phyloP scores from a whole-genome alignment of 2,329 filamentous ascomycete species.

The Microdochium nivale region DNA sequence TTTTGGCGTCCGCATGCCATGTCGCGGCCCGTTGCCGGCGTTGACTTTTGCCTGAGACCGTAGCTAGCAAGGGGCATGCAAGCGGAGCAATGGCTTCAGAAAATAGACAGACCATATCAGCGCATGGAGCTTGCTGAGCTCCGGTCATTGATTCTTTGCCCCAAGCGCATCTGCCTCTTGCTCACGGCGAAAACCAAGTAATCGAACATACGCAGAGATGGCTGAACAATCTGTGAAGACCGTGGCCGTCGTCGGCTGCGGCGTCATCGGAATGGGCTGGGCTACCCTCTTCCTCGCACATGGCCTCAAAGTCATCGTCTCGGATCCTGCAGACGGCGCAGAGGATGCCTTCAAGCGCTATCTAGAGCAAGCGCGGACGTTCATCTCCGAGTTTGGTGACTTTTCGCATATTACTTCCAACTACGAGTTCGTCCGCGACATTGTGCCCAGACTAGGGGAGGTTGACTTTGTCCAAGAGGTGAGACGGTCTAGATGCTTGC shows the following conservation, averaged over 20 bases:
- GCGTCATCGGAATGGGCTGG: constrained; percentile 6
- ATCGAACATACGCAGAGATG: constrained; percentile 1
- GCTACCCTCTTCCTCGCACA: constrained; percentile 4
- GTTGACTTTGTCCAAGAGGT: constrained; percentile 9
- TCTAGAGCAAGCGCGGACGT: constrained; percentile 4
- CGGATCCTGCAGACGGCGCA: constrained; percentile 5
- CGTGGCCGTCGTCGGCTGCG: constrained; percentile 5
- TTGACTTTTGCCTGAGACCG: too few relatives aligned
- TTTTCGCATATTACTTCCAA: constrained; percentile 6
- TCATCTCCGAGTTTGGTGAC: constrained; percentile 5
- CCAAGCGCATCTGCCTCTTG: background rate
- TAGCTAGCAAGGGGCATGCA: too few relatives aligned
- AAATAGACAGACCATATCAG: too few relatives aligned
- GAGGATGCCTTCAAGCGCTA: constrained; percentile 3
- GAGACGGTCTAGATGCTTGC: background rate
- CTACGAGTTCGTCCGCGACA: constrained; percentile 7
- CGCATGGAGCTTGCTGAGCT: too few relatives aligned
- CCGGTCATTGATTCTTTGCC: background rate
- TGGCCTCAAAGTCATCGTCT: constrained; percentile 5
- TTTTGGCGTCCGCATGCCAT: too few relatives aligned
- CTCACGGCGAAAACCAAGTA: background rate
- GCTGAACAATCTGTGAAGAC: constrained; percentile 1
- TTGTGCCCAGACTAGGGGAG: constrained; percentile 3
- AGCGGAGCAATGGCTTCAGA: too few relatives aligned
- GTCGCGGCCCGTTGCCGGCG: too few relatives aligned